These are phyloP conservation scores for Melampsora abietis-canadensis DNA, from an alignment of 1,284 basidiomycete genomes.

Conservation along the genomic window DNA sequence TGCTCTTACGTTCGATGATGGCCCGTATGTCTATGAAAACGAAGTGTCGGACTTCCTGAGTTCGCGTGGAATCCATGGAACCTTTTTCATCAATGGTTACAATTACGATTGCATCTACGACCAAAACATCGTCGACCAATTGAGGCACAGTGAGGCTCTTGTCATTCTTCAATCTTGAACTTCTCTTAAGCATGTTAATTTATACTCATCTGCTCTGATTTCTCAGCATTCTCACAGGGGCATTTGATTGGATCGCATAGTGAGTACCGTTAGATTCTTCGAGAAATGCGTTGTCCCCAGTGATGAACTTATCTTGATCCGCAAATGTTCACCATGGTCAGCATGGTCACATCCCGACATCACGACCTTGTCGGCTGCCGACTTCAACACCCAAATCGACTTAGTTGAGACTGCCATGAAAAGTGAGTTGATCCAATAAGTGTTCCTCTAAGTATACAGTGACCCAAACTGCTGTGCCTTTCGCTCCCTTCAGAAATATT, in stretches of 20 bases:
- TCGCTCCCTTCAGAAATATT: constrained; percentile 10
- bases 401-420: constrained; percentile 29
- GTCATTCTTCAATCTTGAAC: neutral
- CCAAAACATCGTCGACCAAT: neutral
- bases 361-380: constrained; percentile 2
- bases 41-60: neutral
- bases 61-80: neutral
- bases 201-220: neutral
- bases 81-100: constrained; percentile 14
- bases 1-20: constrained; percentile 7
- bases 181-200: neutral
- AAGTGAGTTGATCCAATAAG: constrained; percentile 2
- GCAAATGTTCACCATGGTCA: neutral
- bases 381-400: constrained; percentile 31
- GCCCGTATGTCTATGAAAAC: neutral
- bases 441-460: neutral
- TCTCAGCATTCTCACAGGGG: constrained; percentile 13
- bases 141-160: neutral
- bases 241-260: constrained; percentile 29
- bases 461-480: neutral
- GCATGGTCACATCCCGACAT: constrained; percentile 43
- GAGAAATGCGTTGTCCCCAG: neutral
- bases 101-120: constrained; percentile 11
- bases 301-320: neutral
- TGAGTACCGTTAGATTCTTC: neutral